Conservation (phyloP, 192 early-diverging fungal species). For the Coemansia asiatica region DNA sequence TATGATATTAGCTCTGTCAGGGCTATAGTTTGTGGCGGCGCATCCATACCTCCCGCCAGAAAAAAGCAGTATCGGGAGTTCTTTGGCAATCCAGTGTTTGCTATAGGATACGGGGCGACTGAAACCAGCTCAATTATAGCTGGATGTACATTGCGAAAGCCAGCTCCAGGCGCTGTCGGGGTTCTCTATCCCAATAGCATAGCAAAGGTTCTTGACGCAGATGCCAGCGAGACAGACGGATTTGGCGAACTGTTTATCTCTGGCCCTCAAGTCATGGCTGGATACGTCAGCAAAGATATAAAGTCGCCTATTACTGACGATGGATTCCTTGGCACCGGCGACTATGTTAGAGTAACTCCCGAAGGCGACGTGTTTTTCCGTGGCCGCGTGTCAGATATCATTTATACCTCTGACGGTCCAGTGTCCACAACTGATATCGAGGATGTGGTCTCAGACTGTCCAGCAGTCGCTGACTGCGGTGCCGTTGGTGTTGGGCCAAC, state of each 20-base stretch:
- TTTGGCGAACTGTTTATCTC: slow-evolving; percentile 79
- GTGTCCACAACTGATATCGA: slow-evolving; percentile 85
- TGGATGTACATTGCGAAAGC: slow-evolving; percentile 11
- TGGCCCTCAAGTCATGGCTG: slow-evolving; percentile 82
- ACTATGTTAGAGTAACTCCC: slow-evolving; percentile 65
- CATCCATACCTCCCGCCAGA: slow-evolving; percentile 17
- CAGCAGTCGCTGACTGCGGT: slow-evolving; percentile 62
- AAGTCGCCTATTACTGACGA: slow-evolving; percentile 57
- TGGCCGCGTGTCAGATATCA: slow-evolving; percentile 79
- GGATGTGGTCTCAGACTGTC: slow-evolving; percentile 61
- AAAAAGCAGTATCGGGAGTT: slow-evolving; percentile 14
- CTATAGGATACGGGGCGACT: slow-evolving; percentile 33
- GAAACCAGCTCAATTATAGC: slow-evolving; percentile 30
- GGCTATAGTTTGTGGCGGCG: slow-evolving; percentile 36
- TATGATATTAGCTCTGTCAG: slow-evolving; percentile 26
- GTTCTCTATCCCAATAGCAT: slow-evolving; percentile 35
- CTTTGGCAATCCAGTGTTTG: slow-evolving; percentile 19
- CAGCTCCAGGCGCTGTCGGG: slow-evolving; percentile 24
- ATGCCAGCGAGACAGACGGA: slow-evolving; percentile 63
- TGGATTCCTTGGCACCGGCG: slow-evolving; percentile 79
- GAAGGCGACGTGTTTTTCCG: slow-evolving; percentile 63
- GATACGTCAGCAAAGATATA: slow-evolving; percentile 79
- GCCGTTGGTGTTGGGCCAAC: slow-evolving; percentile 54
- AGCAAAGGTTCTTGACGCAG: slow-evolving; percentile 36
- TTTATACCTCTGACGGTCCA: slow-evolving; percentile 72